Conservation (phyloP, 2,329 filamentous ascomycete species). For the Trichoderma sp. region DNA sequence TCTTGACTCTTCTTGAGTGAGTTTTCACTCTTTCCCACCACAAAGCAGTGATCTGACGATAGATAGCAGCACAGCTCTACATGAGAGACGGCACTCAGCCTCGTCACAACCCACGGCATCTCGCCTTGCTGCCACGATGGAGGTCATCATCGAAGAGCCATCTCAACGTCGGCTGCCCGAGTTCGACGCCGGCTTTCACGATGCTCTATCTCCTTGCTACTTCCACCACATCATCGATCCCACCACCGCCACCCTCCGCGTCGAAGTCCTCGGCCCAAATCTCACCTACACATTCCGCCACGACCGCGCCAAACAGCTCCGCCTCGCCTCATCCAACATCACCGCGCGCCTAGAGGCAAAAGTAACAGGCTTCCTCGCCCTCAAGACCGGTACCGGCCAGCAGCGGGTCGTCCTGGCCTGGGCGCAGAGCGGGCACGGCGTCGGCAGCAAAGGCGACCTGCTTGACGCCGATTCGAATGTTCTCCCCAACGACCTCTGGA, state of each 20-base stretch:
- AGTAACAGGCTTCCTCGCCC: slow-evolving; percentile 40
- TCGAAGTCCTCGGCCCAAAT: slow-evolving; percentile 41
- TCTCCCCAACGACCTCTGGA: slow-evolving; percentile 41
- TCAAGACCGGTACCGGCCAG: slow-evolving; percentile 28
- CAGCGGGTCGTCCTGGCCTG: slow-evolving; percentile 38
- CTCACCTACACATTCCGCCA: slow-evolving; percentile 39
- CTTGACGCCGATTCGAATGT: slow-evolving; percentile 34
- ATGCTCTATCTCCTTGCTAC: slow-evolving; percentile 33
- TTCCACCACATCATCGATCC: slow-evolving; percentile 40
- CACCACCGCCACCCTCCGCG: slow-evolving; percentile 33
- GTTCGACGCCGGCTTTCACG: slow-evolving; percentile 34
- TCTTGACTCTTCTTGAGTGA: neutral
- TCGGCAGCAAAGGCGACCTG: slow-evolving; percentile 37
- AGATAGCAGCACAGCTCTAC: neutral
- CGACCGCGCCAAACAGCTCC: slow-evolving; percentile 29
- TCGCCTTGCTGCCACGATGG: neutral
- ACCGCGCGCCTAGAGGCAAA: slow-evolving; percentile 34
- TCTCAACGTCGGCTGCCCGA: slow-evolving; percentile 10
- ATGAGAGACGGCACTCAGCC: neutral
- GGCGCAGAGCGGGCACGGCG: slow-evolving; percentile 42
- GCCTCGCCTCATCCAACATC: slow-evolving; percentile 19
- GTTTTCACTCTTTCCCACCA: neutral
- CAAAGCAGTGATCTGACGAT: neutral
- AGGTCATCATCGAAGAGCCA: neutral
- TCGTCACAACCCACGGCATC: neutral